Evolutionary conservation across 139 green algal genomes (phyloP).

Genomic region (Micromonas pusilla): DNA sequence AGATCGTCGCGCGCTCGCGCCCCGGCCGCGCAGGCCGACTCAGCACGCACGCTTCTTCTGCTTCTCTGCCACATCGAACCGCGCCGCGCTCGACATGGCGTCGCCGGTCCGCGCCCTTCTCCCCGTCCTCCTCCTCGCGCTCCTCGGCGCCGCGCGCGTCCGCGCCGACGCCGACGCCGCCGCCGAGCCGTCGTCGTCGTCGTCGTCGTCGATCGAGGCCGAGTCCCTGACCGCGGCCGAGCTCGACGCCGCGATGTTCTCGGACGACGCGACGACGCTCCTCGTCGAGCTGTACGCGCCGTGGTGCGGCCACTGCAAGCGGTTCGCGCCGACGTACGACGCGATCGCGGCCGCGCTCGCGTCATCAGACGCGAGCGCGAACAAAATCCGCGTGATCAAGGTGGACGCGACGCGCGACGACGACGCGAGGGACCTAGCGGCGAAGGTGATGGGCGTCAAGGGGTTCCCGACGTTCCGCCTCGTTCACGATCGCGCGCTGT

Average conservation of each 20-base stretch:
- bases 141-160: not conserved
- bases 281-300: conserved; percentile 38
- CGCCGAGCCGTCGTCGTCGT: not conserved
- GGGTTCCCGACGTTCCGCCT: too few relatives aligned
- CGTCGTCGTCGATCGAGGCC: not conserved
- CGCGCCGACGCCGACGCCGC: not conserved
- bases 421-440: too few relatives aligned
- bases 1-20: too few relatives aligned
- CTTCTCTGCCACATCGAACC: not conserved
- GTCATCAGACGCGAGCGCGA: not conserved
- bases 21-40: too few relatives aligned
- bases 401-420: too few relatives aligned
- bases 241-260: not conserved
- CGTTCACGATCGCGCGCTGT: too few relatives aligned
- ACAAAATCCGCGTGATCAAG: too few relatives aligned
- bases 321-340: conserved; percentile 14
- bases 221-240: not conserved
- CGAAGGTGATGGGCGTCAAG: too few relatives aligned
- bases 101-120: not conserved
- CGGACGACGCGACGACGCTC: not conserved
- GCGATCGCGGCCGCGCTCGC: not conserved
- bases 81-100: not conserved
- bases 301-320: conserved; percentile 31
- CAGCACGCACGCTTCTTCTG: too few relatives aligned
- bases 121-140: not conserved